Percentiles rank a stretch among this genome's conserved stretches.
phyloP scores from a whole-genome alignment of 306 rosid genomes.

The Coriaria nepalensis region DNA sequence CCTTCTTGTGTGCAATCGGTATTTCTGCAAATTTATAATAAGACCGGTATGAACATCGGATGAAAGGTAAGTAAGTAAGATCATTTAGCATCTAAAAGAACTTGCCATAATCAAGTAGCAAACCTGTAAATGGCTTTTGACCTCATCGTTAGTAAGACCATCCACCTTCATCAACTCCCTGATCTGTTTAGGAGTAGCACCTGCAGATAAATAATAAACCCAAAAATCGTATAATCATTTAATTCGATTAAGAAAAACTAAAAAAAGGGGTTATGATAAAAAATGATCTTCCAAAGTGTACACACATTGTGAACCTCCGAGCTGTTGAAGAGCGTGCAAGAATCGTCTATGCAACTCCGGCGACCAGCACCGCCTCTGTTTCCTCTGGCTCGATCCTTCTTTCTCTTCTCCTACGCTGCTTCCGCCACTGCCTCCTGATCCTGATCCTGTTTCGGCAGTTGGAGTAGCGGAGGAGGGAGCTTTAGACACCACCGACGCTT shows the following conservation, averaged over 20 bases:
- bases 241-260: background rate
- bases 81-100: background rate
- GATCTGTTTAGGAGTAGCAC: slow-evolving; percentile 88
- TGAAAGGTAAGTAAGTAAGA: background rate
- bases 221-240: background rate
- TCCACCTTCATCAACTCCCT: slow-evolving; percentile 86
- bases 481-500: slow-evolving; percentile 10
- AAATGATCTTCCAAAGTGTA: slow-evolving; percentile 1
- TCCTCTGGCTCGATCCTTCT: slow-evolving; percentile 47
- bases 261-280: background rate
- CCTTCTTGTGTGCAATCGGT: slow-evolving; percentile 74
- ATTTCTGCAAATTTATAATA: slow-evolving; percentile 37
- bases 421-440: slow-evolving; percentile 20
- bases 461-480: slow-evolving; percentile 37
- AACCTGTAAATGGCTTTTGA: slow-evolving; percentile 94
- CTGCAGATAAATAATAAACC: slow-evolving; percentile 26
- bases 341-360: slow-evolving; percentile 80
- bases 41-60: background rate
- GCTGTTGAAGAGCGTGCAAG: slow-evolving; percentile 70
- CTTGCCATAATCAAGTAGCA: background rate
- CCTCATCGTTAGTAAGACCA: slow-evolving; percentile 95
- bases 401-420: slow-evolving; percentile 40
- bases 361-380: slow-evolving; percentile 83
- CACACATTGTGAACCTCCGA: slow-evolving; percentile 80
- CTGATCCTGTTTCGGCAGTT: slow-evolving; percentile 25